Evolutionary conservation across 257 asterid genomes (phyloP).

Genomic region (Fraxinus excelsior): DNA sequence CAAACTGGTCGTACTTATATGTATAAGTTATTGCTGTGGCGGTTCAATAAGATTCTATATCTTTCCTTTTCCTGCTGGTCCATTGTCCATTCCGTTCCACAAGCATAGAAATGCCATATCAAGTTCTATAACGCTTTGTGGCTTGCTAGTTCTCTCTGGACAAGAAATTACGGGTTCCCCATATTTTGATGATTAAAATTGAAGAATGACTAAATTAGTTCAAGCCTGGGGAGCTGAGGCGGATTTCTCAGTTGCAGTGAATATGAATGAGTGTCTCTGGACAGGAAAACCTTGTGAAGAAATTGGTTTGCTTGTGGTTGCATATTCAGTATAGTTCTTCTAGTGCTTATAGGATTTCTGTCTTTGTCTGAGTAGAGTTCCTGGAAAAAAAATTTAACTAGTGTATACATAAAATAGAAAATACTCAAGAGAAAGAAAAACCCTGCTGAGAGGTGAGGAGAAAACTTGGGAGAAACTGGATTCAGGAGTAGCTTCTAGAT

Average conservation of each 20-base stretch:
- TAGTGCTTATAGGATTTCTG: background rate
- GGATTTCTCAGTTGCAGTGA: background rate
- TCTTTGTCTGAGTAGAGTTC: background rate
- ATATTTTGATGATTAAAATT: background rate
- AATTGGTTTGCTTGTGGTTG: background rate
- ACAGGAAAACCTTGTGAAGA: background rate
- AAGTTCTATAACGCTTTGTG: background rate
- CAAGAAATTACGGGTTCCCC: background rate
- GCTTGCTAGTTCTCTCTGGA: background rate
- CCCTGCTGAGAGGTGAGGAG: background rate
- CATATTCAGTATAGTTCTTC: background rate
- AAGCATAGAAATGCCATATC: background rate
- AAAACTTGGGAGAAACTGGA: background rate
- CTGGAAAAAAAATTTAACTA: background rate
- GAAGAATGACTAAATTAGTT: background rate
- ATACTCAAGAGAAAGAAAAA: background rate
- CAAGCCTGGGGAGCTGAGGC: background rate
- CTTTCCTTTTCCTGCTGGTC: background rate
- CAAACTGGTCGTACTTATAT: background rate
- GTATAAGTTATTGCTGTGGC: background rate
- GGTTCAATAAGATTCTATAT: background rate
- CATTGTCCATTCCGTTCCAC: background rate
- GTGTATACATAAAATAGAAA: background rate
- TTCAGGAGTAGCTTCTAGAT: background rate
- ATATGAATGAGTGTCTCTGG: background rate